These are phyloP conservation scores for Rhytidhysteron rufulum DNA, from an alignment of 2,329 filamentous ascomycete genomes.

Conservation along the genomic window DNA sequence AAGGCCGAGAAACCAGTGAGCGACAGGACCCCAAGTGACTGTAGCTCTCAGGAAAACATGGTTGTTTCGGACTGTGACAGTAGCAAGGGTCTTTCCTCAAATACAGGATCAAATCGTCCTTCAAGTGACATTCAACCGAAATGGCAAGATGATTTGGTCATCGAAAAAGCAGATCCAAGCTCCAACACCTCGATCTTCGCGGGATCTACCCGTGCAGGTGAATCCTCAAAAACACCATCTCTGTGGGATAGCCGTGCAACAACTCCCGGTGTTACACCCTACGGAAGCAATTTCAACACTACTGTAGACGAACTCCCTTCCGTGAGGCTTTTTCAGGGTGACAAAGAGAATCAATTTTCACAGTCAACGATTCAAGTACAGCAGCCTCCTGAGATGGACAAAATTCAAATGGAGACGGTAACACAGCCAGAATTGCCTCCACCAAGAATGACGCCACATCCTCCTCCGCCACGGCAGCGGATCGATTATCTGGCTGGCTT, in stretches of 20 bases:
- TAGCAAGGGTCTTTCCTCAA: constrained; percentile 1
- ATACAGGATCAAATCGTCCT: constrained; percentile 2
- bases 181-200: constrained; percentile 16
- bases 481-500: constrained; percentile 48
- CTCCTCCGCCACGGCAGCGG: constrained; percentile 24
- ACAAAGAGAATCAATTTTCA: constrained; percentile 5
- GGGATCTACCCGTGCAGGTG: constrained; percentile 12
- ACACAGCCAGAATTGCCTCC: constrained; percentile 26
- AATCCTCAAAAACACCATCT: constrained; percentile 17
- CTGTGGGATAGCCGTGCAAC: constrained; percentile 21
- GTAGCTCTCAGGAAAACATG: neutral
- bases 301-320: constrained; percentile 11
- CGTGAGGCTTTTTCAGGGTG: neutral
- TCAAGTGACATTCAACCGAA: constrained; percentile 7
- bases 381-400: constrained; percentile 8
- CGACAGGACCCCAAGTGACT: neutral
- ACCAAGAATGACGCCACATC: constrained; percentile 24
- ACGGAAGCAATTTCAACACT: constrained; percentile 15
- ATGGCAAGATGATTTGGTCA: constrained; percentile 19
- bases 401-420: constrained; percentile 26
- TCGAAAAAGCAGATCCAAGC: constrained; percentile 16
- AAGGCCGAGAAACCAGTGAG: neutral
- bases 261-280: constrained; percentile 17
- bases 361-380: neutral
- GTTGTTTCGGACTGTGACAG: neutral